phyloP scores from a whole-genome alignment of 1,139 yeast species.

The Candida sp. region DNA sequence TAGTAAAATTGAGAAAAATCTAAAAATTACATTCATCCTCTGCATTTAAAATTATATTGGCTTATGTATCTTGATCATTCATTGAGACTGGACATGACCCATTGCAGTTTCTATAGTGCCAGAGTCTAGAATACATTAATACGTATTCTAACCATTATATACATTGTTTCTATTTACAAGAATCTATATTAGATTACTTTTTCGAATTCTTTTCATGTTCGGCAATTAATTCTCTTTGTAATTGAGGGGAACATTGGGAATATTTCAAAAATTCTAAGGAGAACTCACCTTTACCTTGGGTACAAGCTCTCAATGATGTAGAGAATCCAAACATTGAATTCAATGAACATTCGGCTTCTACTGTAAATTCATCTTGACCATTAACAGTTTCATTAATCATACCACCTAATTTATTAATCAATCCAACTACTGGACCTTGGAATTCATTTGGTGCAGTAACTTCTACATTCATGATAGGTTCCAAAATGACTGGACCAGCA shows the following conservation, averaged over 20 bases:
- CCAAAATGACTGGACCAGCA: constrained; percentile 85
- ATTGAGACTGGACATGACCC: neutral
- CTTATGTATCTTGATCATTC: neutral
- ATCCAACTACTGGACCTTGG: constrained; percentile 91
- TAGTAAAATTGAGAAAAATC: neutral
- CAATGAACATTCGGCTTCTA: constrained; percentile 91
- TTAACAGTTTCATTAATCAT: constrained; percentile 92
- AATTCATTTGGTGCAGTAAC: constrained; percentile 95
- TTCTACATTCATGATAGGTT: constrained; percentile 93
- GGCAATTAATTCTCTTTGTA: constrained; percentile 87
- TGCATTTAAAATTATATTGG: neutral
- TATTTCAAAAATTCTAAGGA: constrained; percentile 92
- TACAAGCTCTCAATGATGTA: constrained; percentile 89
- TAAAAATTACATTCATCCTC: neutral
- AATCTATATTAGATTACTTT: constrained; percentile 11
- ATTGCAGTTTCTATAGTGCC: neutral
- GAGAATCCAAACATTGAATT: constrained; percentile 97
- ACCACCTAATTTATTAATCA: constrained; percentile 89
- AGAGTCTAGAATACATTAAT: too few species aligned
- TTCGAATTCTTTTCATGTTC: constrained; percentile 54
- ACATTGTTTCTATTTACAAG: neutral
- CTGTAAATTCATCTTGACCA: constrained; percentile 91
- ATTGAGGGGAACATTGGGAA: constrained; percentile 86
- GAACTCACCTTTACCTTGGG: constrained; percentile 99
- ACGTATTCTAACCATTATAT: neutral